Conservation (phyloP, 495 filamentous ascomycete species). For the Penicillium argentinense region DNA sequence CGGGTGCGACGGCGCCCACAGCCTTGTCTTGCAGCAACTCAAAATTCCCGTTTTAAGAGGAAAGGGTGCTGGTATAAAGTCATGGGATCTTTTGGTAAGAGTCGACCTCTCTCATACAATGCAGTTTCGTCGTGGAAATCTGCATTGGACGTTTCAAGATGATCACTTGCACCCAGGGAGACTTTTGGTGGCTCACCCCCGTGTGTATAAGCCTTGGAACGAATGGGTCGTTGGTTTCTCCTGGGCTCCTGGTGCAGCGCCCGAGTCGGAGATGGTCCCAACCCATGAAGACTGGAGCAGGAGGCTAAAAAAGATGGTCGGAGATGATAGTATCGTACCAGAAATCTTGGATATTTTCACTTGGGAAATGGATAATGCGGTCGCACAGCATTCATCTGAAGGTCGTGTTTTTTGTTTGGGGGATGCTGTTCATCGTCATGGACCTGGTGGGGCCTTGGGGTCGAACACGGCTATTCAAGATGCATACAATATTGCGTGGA, state of each 20-base stretch:
- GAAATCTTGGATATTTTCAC: constrained; percentile 40
- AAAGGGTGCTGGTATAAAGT: constrained; percentile 39
- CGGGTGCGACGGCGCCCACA: constrained; percentile 51
- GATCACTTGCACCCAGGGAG: constrained; percentile 15
- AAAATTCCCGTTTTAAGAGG: constrained; percentile 30
- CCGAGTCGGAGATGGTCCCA: constrained; percentile 26
- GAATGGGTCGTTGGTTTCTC: constrained; percentile 47
- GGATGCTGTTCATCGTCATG: constrained; percentile 53
- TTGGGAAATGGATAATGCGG: constrained; percentile 50
- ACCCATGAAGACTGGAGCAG: constrained; percentile 28
- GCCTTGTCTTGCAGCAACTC: constrained; percentile 42
- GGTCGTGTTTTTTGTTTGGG: constrained; percentile 42
- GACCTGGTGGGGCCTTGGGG: constrained; percentile 48
- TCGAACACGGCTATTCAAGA: constrained; percentile 54
- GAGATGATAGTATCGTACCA: constrained; percentile 36
- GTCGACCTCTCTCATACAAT: constrained; percentile 49
- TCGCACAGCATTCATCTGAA: constrained; percentile 39
- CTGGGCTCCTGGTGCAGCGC: constrained; percentile 5
- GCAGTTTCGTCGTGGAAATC: constrained; percentile 42
- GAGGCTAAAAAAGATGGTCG: constrained; percentile 40
- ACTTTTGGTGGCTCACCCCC: constrained; percentile 18
- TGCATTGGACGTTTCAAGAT: constrained; percentile 52
- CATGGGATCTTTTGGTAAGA: constrained; percentile 45
- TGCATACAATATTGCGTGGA: constrained; percentile 55
- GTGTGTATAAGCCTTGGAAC: constrained; percentile 51